Percentiles rank a stretch among this genome's conserved stretches.
Evolutionary conservation across 192 early-diverging fungal genomes (phyloP).

Genomic region (Coemansia sp.): DNA sequence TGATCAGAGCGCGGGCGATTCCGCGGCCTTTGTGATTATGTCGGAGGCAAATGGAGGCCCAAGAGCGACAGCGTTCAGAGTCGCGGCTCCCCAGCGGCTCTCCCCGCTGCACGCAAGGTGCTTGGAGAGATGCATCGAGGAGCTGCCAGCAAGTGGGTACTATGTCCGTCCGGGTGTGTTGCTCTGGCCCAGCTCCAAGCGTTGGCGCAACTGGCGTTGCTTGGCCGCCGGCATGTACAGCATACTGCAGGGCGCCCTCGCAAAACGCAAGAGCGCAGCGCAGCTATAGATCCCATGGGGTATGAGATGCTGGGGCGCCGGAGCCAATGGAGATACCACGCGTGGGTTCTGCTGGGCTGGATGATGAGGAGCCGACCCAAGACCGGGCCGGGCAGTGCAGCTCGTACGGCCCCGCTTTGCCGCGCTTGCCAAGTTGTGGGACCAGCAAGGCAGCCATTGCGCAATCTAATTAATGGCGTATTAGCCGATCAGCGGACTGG

Average conservation of each 20-base stretch:
- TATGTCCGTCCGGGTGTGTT: slow-evolving; percentile 34
- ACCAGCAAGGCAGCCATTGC: too few relatives aligned
- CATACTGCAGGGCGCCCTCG: slow-evolving; percentile 4
- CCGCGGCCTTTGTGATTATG: too few relatives aligned
- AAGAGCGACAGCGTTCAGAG: slow-evolving; percentile 15
- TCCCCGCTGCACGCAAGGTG: too few relatives aligned
- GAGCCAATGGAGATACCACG: neutral
- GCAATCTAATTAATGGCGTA: too few relatives aligned
- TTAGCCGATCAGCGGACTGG: too few relatives aligned
- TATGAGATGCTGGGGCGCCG: slow-evolving; percentile 13
- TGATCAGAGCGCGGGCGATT: too few relatives aligned
- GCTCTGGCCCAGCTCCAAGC: slow-evolving; percentile 9
- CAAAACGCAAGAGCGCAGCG: slow-evolving; percentile 14
- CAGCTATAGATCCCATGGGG: slow-evolving; percentile 10
- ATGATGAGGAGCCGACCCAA: too few relatives aligned
- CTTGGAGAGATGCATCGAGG: neutral
- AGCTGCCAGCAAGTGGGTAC: slow-evolving; percentile 27
- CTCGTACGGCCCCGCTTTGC: too few relatives aligned
- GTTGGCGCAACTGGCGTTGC: neutral
- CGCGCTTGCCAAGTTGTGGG: too few relatives aligned
- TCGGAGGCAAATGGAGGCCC: slow-evolving; percentile 49
- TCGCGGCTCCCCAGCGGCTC: neutral
- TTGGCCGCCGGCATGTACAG: slow-evolving; percentile 3
- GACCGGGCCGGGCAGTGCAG: too few relatives aligned
- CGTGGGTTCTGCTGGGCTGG: too few relatives aligned